Conservation (phyloP, 306 rosid species). For the Vigna mungo region DNA sequence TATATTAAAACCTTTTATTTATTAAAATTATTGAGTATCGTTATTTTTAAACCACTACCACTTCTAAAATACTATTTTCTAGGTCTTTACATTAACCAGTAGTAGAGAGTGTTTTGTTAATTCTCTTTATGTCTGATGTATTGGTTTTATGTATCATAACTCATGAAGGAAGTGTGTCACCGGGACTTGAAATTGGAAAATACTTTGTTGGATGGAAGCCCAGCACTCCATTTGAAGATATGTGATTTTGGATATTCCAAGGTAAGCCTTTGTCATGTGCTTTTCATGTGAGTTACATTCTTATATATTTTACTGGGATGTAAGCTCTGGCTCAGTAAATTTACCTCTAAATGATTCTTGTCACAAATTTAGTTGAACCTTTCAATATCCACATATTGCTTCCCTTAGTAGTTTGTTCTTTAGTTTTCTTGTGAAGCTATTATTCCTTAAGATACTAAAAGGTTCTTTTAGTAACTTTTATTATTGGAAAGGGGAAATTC, state of each 20-base stretch:
- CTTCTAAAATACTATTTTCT: too few relatives aligned
- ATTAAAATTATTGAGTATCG: too few relatives aligned
- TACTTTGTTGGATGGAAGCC: slow-evolving; percentile 91
- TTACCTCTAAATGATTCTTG: neutral
- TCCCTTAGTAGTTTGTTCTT: neutral
- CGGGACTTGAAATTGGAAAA: slow-evolving; percentile 96
- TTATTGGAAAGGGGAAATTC: slow-evolving; percentile 10
- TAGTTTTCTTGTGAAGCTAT: slow-evolving; percentile 6
- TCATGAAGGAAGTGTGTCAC: slow-evolving; percentile 93
- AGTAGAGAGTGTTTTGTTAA: neutral
- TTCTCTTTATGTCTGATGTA: slow-evolving; percentile 6
- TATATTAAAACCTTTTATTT: too few relatives aligned
- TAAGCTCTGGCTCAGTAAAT: neutral
- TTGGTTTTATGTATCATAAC: slow-evolving; percentile 1
- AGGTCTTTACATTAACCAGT: neutral
- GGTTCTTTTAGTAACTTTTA: neutral
- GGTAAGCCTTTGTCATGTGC: slow-evolving; percentile 50
- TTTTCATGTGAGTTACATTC: neutral
- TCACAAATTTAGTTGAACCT: neutral
- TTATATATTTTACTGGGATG: slow-evolving; percentile 2
- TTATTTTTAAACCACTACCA: too few relatives aligned
- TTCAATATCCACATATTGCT: neutral
- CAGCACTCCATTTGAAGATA: slow-evolving; percentile 86
- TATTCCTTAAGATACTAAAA: neutral
- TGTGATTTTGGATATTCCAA: slow-evolving; percentile 98